Percentiles rank a stretch among this genome's conserved stretches.
phyloP scores from a whole-genome alignment of 768 basidiomycete genomes.

The Myochromella boudieri region DNA sequence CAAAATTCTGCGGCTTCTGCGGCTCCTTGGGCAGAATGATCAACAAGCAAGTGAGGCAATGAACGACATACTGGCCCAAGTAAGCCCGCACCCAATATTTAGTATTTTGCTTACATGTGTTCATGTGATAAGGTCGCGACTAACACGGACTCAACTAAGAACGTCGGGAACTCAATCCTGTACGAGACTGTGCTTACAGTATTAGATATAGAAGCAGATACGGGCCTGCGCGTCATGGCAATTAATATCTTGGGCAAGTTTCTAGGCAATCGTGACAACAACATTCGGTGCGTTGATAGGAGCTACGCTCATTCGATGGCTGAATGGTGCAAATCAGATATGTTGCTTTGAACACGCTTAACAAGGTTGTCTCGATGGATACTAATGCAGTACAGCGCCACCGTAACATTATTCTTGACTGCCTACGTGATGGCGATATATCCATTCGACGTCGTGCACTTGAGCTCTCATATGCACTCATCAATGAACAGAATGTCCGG shows the following conservation, averaged over 20 bases:
- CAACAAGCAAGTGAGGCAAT: conserved; percentile 88
- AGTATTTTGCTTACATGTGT: not conserved
- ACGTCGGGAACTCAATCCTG: conserved; percentile 96
- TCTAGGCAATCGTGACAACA: conserved; percentile 96
- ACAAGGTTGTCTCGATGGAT: conserved; percentile 97
- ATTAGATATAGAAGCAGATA: conserved; percentile 96
- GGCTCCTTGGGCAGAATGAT: conserved; percentile 86
- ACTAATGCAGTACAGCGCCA: conserved; percentile 98
- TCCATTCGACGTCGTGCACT: conserved; percentile 96
- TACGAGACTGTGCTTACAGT: conserved; percentile 98
- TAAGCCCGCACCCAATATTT: conserved; percentile 24
- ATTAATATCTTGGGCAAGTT: conserved; percentile 99
- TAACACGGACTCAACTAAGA: conserved; percentile 96
- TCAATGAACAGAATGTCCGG: conserved; percentile 93
- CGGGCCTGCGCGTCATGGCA: conserved; percentile 95
- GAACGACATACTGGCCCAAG: conserved; percentile 98
- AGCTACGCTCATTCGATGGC: not conserved
- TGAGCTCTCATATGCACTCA: conserved; percentile 94
- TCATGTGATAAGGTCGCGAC: conserved; percentile 78
- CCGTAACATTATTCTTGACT: conserved; percentile 98
- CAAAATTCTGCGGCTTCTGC: conserved; percentile 86
- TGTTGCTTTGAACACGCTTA: conserved; percentile 95
- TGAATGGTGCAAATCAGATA: conserved; percentile 55
- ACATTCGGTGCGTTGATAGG: conserved; percentile 73
- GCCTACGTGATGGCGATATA: conserved; percentile 97